Evolutionary conservation across 1,284 basidiomycete genomes (phyloP), one percentile per base, ranked within the genome.

Genomic region (Meira nashicola): DNA sequence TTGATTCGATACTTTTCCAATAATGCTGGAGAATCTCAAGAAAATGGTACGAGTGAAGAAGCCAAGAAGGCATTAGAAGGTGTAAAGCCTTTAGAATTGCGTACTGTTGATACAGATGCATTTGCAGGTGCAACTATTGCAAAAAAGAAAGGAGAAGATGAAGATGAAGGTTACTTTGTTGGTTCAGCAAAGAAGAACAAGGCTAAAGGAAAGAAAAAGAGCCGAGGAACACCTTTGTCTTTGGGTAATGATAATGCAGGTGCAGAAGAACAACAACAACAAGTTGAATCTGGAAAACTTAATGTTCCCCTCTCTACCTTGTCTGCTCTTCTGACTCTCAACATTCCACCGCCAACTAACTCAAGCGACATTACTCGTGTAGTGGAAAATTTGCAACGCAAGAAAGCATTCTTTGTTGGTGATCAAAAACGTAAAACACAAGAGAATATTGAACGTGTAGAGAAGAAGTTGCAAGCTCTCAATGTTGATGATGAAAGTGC

Each of bases 391-490:
- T 83, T 99, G 59, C 88, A 89, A 80, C 90, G 86, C 58, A 99
- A 98, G 84, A 92, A 91, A 81, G 84, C 88, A 46, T 98, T 93
- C 92, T 97, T 87, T 78, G 86, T 89, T 77, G 82, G 82, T 63
- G 85, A 85, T 79, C 82, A 84, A 72, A 81, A 80, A 52, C 68
- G 79, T 19, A 80, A 80, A 68, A 82, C 82, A 47, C 78, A 79
- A 76, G 79, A 80, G 44, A 74, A 77, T 61, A 64, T 77, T 28
- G 68, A 70, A 14, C 58, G 63, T 58, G 71, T 73, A 21, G 76
- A 78, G 23, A 73, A 73, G 66, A 33, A 68, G 52, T 60, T 77
- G n/a, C 14, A 48, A 2, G 49, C 46, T 3, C 28, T 33, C 28
- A 33, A 33, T 33, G 28, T 33, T 33, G 28, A 33, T 33, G 28